Evolutionary conservation across 2,329 filamentous ascomycete species (phyloP).

Genomic region (Xylariaceae sp.): DNA sequence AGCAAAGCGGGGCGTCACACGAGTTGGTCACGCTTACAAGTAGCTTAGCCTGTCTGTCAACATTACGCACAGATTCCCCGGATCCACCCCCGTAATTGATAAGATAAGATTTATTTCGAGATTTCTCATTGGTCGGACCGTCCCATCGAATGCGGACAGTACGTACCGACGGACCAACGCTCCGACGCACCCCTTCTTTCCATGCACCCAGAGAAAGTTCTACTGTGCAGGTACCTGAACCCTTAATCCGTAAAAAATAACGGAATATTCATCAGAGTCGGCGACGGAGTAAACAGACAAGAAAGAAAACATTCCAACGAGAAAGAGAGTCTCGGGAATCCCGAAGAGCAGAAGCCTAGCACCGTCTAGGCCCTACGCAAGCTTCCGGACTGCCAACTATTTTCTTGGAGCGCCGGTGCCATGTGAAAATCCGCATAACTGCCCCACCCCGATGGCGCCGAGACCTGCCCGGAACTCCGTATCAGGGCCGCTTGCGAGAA

Average conservation of each 20-base stretch:
- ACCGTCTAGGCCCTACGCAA: background rate
- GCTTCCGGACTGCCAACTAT: background rate
- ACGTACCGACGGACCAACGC: background rate
- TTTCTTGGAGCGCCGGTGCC: background rate
- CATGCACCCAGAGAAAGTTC: background rate
- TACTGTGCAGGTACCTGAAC: background rate
- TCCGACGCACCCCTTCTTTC: background rate
- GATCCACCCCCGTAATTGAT: background rate
- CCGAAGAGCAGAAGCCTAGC: no score
- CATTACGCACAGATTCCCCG: background rate
- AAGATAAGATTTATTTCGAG: background rate
- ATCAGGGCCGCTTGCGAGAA: background rate
- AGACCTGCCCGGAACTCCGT: conserved; percentile 13
- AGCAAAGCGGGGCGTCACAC: background rate
- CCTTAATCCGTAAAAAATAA: background rate
- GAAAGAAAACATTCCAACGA: background rate
- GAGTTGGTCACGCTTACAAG: background rate
- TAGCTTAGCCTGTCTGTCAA: background rate
- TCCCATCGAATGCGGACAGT: background rate
- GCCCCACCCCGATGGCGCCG: conserved; percentile 16
- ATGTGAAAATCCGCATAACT: conserved; percentile 9
- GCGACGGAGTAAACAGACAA: no score
- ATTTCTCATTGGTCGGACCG: background rate
- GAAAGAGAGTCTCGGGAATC: background rate
- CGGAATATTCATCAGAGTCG: background rate